These are phyloP conservation scores for Dorcoceras hygrometricum DNA, from an alignment of 257 asterid species.

Conservation along the genomic window DNA sequence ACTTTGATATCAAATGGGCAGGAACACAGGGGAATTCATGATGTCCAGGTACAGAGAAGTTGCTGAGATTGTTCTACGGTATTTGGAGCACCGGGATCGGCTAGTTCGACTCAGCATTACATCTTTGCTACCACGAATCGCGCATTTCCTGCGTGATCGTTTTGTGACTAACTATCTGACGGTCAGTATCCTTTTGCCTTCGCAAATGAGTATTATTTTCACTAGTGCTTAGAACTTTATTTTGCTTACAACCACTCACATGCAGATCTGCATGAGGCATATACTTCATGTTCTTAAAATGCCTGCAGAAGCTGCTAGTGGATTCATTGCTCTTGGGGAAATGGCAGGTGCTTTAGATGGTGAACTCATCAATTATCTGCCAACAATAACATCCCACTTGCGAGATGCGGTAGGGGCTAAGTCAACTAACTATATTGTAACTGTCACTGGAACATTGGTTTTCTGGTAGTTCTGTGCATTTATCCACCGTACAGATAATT, in stretches of 20 bases:
- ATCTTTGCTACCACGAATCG: constrained; percentile 96
- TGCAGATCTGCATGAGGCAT: constrained; percentile 98
- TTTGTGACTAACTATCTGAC: constrained; percentile 93
- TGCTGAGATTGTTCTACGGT: constrained; percentile 95
- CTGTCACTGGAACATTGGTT: background rate
- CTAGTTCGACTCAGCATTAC: constrained; percentile 99
- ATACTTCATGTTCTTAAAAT: constrained; percentile 94
- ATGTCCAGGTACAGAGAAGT: constrained; percentile 99
- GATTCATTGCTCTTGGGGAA: constrained; percentile 99
- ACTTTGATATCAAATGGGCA: constrained; percentile 38
- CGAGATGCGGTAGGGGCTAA: constrained; percentile 85
- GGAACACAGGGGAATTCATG: constrained; percentile 99
- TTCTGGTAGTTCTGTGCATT: constrained; percentile 15
- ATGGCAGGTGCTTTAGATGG: constrained; percentile 99
- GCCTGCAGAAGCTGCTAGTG: constrained; percentile 97
- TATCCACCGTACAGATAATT: constrained; percentile 12
- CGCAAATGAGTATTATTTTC: constrained; percentile 10
- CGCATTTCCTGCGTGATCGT: constrained; percentile 98
- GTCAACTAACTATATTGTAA: constrained; percentile 21
- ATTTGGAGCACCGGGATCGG: constrained; percentile 92
- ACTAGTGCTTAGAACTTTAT: constrained; percentile 18
- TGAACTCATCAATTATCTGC: constrained; percentile 92
- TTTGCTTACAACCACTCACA: constrained; percentile 26
- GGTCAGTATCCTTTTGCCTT: constrained; percentile 37
- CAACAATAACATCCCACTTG: constrained; percentile 93